Conservation (phyloP, 805 yeast species). For the Wickerhamomyces bisporus region DNA sequence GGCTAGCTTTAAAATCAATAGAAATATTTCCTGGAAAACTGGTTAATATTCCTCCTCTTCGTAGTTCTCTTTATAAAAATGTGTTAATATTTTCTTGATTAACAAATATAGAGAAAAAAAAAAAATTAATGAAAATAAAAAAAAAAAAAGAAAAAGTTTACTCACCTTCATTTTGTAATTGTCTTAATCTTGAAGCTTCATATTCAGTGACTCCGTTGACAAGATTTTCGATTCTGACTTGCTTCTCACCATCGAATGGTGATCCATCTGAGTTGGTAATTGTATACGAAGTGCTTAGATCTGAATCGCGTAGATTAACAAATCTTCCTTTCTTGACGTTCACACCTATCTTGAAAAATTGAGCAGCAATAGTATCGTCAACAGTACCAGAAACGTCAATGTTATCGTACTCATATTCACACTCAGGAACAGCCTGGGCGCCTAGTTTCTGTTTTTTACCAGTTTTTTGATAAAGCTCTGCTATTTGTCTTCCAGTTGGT, state of each 20-base stretch:
- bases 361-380: constrained; percentile 37
- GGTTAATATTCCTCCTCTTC: not conserved
- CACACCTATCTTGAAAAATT: constrained; percentile 46
- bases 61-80: not conserved
- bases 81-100: constrained; percentile 1
- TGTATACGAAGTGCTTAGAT: constrained; percentile 37
- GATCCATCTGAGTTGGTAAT: constrained; percentile 42
- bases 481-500: constrained; percentile 24
- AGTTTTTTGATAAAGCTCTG: constrained; percentile 19
- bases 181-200: constrained; percentile 20
- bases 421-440: constrained; percentile 26
- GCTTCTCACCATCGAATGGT: constrained; percentile 18
- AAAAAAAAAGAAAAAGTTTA: constrained; percentile 1
- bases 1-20: not conserved
- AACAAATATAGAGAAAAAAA: no score
- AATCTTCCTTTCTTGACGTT: constrained; percentile 42
- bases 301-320: constrained; percentile 38
- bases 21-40: not conserved
- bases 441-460: constrained; percentile 20
- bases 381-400: constrained; percentile 35
- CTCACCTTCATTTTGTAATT: constrained; percentile 20
- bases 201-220: constrained; percentile 21
- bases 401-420: constrained; percentile 38
- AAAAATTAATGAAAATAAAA: not conserved
- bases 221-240: constrained; percentile 17